A percentile compares a stretch with the other conserved stretches of the same genome.
Conservation (phyloP, 1,284 basidiomycete species). For the Malassezia equina region DNA sequence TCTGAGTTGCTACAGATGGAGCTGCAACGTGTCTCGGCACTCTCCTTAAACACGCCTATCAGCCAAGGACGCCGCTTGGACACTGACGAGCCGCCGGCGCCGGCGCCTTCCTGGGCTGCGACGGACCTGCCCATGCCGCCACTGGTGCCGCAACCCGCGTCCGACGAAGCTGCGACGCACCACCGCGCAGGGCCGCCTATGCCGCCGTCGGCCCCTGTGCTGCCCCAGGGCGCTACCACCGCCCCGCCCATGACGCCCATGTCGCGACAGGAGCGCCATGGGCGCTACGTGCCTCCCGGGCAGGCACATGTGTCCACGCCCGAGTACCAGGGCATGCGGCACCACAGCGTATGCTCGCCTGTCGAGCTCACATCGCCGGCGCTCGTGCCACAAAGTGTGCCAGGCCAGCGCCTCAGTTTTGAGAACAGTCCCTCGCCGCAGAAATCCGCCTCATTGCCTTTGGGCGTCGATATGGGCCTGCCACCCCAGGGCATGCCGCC, state of each 20-base stretch:
- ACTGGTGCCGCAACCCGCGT: neutral
- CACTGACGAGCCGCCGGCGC: neutral
- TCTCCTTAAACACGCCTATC: neutral
- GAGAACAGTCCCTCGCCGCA: slow-evolving; percentile 1
- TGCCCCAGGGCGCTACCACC: too few relatives aligned
- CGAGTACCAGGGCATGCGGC: slow-evolving; percentile 2
- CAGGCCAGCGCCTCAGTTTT: neutral
- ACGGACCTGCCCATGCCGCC: neutral
- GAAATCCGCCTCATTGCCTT: neutral
- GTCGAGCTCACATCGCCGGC: slow-evolving; percentile 3
- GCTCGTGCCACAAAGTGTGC: neutral
- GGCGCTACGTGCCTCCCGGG: neutral
- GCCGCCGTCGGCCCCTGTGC: too few relatives aligned
- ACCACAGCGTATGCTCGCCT: slow-evolving; percentile 1
- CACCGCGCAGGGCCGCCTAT: too few relatives aligned
- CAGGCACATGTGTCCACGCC: slow-evolving; percentile 2
- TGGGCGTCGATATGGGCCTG: slow-evolving; percentile 4
- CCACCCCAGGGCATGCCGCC: neutral
- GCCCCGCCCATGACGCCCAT: slow-evolving; percentile 9
- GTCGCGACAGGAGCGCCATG: neutral
- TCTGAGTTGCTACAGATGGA: neutral
- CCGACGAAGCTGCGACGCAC: neutral
- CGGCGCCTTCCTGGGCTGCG: neutral
- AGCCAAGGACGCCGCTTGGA: neutral
- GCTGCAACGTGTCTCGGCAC: slow-evolving; percentile 2